Base-by-base conservation (phyloP, 2,329 filamentous ascomycete genomes). In the Ceratocystis alfenasii region DNA sequence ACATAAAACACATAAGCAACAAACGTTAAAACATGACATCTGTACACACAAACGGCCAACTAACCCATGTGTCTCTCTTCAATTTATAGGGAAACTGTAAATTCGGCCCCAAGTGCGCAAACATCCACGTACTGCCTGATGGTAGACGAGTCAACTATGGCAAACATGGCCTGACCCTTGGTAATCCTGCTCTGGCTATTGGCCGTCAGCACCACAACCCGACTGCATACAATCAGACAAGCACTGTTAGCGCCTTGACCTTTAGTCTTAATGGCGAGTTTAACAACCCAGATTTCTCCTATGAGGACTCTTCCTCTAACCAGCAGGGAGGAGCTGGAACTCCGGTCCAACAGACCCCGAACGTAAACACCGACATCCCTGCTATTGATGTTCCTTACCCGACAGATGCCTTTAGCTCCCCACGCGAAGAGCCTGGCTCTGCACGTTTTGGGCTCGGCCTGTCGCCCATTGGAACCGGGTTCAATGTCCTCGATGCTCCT, bases 71-170 rank as follows among this genome's bases (percentile, higher is more conserved):
- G 17, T 25, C 66, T 55, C 20, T 53, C 50, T 15, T 55, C 44
- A 7, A 20, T 65, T 30, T 22, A 20, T 36, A 96, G 90, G 94
- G 94, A 70, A 96, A 96, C 77, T 99, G 94, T 85, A 97, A 97
- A 76, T 99, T 97, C 75, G 94, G 94, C 69, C 89, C 90, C 69
- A 97, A 97, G 77, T 99, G 94, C 80, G 93, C 93, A 73, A 90
- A 97, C 73, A 90, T 95, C 70, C 94, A 99, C 76, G 88, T 97
- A 72, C 86, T 96, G 62, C 91, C 92, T 71, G 92, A 97, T 76
- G 94, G 94, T 68, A 87, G 90, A 72, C 85, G 93, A 74, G 90
- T 97, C 74, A 96, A 96, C 76, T 87, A 87, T 71, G 81, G 83
- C 71, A 86, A 85, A 74, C 84, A 84, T 72, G 83, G 83, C 78